Base-by-base conservation (phyloP, 805 yeast species). In the Candida xyloterini region DNA sequence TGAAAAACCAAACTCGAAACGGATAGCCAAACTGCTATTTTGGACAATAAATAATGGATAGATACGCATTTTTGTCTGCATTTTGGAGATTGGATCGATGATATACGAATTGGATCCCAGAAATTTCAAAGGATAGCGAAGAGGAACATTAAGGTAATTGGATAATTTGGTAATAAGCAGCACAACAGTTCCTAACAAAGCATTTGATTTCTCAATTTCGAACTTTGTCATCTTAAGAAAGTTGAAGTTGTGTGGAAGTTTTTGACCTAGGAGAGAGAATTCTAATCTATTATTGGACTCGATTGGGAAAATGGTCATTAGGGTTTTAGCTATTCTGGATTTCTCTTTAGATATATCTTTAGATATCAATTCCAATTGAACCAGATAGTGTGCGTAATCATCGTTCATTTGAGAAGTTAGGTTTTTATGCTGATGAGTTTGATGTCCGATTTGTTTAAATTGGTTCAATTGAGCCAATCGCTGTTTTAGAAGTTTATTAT, bases 41-140 rank as follows among this genome's bases (percentile, higher is more conserved):
- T 71, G 74, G 13, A 67, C 65, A n/a, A 73, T 61, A 68, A 76
- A 75, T 30, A 76, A 50, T 4, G 81, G 81, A 47, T 73, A 75
- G 27, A 67, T 49, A 46, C 59, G 29, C 60, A 62, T 11, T 63
- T 71, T 45, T 4, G 46, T 46, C 14, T 44, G 46, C 18, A 69
- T 59, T 14, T 56, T 54, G 24, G 74, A 65, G 11, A 76, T 67
- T 2, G 74, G 73, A 52, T 76, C 80, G 25, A 64, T 54, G 15
- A 76, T 67, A 43, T 66, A 73, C 1, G 78, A 70, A 35, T 62
- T 67, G 15, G 75, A 68, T 1, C 81, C 81, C 33, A 62, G 60
- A 21, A 67, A 66, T 35, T 66, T 65, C 4, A 74, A 57, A 0
- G 79, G 79, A 44, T 75, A 77, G 29, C 78, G 63, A 27, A 76